Evolutionary conservation across 2,329 filamentous ascomycete genomes (phyloP).

Genomic region (Hymenoscyphus repandus): DNA sequence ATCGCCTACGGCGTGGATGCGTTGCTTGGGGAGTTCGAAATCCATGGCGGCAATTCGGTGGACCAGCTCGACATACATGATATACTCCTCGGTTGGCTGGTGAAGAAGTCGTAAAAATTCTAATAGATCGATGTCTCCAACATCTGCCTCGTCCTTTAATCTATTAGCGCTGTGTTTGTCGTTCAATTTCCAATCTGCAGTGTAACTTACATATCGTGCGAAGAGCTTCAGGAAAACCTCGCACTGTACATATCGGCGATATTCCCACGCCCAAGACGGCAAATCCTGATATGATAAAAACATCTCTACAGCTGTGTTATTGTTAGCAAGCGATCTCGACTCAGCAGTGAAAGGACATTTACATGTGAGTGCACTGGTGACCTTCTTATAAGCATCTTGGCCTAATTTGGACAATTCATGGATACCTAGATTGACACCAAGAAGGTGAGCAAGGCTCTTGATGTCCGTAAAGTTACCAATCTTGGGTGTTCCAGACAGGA

Average conservation of each 20-base stretch:
- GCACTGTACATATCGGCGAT: slow-evolving; percentile 43
- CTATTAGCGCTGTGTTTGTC: slow-evolving; percentile 7
- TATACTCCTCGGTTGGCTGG: slow-evolving; percentile 43
- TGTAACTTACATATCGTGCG: slow-evolving; percentile 25
- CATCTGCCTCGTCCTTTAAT: slow-evolving; percentile 36
- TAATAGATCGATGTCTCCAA: slow-evolving; percentile 39
- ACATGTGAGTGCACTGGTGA: slow-evolving; percentile 40
- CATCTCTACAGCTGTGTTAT: slow-evolving; percentile 41
- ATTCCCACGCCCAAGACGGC: slow-evolving; percentile 47
- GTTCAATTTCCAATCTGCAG: background rate
- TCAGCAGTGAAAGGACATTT: slow-evolving; percentile 13
- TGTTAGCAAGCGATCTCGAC: background rate
- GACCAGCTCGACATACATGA: slow-evolving; percentile 50
- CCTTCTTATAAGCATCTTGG: slow-evolving; percentile 38
- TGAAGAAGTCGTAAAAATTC: slow-evolving; percentile 40
- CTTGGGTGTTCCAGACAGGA: slow-evolving; percentile 58
- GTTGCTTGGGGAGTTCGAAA: slow-evolving; percentile 31
- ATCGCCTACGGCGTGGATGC: background rate
- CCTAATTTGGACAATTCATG: slow-evolving; percentile 42
- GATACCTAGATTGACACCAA: slow-evolving; percentile 50
- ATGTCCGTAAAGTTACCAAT: slow-evolving; percentile 54
- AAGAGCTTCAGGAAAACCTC: slow-evolving; percentile 48
- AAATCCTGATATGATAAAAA: slow-evolving; percentile 48
- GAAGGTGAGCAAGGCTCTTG: slow-evolving; percentile 50
- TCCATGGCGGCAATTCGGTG: slow-evolving; percentile 46